Conservation (phyloP, 495 filamentous ascomycete genomes). For the Lepidopterella palustris region DNA sequence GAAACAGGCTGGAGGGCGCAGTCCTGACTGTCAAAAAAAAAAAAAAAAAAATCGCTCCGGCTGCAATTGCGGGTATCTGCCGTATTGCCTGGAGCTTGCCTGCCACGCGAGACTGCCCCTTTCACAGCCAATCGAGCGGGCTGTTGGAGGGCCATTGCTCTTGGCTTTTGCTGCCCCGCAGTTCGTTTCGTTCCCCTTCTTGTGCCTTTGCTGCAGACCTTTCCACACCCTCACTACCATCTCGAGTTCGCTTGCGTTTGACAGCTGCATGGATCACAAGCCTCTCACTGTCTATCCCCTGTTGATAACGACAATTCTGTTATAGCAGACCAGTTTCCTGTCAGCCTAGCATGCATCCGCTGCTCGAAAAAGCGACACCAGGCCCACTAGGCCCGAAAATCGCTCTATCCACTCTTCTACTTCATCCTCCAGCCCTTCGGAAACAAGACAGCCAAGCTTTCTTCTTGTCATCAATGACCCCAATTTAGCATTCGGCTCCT, state of each 20-base stretch:
- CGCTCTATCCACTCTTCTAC: too few species aligned
- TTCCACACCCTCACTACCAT: background rate
- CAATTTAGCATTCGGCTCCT: background rate
- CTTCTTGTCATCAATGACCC: background rate
- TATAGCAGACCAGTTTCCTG: background rate
- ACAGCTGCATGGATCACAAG: background rate
- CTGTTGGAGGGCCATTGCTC: background rate
- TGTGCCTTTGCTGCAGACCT: background rate
- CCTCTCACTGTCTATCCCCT: background rate
- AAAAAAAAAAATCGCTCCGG: too few species aligned
- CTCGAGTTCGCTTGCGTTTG: constrained; percentile 2
- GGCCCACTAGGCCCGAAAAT: background rate
- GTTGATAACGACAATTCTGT: background rate
- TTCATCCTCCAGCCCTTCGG: too few species aligned
- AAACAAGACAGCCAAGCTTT: constrained; percentile 1
- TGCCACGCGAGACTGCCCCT: background rate
- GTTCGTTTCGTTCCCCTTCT: background rate
- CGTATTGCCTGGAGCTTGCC: too few species aligned
- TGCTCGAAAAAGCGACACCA: background rate
- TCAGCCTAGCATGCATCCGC: background rate
- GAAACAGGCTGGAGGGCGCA: too few species aligned
- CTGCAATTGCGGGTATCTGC: too few species aligned
- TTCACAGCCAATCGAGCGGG: background rate
- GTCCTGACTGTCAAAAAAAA: too few species aligned
- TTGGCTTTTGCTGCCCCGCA: background rate